Conservation (phyloP, 129 eudicot genomes). For the Dittrichia graveolens region DNA sequence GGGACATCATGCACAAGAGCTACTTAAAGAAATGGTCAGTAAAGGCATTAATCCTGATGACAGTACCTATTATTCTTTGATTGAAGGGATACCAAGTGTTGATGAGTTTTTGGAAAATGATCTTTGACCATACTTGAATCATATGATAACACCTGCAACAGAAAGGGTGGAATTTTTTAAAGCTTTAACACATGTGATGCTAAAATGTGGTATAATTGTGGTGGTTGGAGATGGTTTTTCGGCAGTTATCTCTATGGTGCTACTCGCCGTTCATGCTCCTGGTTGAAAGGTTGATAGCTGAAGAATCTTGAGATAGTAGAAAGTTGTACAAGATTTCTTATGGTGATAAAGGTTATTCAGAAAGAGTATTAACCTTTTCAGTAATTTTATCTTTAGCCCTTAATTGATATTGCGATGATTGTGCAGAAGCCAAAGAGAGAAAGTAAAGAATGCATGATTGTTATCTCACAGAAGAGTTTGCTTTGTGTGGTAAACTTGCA, state of each 20-base stretch:
- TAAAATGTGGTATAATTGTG: not conserved
- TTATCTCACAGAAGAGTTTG: not conserved
- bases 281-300: slow-evolving; percentile 17
- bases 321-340: not conserved
- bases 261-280: slow-evolving; percentile 2
- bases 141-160: not conserved
- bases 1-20: slow-evolving; percentile 51
- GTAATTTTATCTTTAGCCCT: not conserved
- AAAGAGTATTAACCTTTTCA: not conserved
- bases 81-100: slow-evolving; percentile 50
- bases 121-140: slow-evolving; percentile 2
- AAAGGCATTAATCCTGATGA: slow-evolving; percentile 73
- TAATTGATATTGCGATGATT: slow-evolving; percentile 4
- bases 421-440: not conserved
- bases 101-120: slow-evolving; percentile 43
- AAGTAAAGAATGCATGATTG: not conserved
- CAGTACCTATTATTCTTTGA: slow-evolving; percentile 49
- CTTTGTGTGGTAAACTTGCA: not conserved
- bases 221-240: not conserved
- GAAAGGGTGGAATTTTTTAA: not conserved
- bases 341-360: not conserved
- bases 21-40: slow-evolving; percentile 66
- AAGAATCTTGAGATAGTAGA: slow-evolving; percentile 19
- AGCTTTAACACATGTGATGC: not conserved
- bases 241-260: not conserved